phyloP scores from a whole-genome alignment of 1,139 yeast genomes.

The Meyerozyma sp. region DNA sequence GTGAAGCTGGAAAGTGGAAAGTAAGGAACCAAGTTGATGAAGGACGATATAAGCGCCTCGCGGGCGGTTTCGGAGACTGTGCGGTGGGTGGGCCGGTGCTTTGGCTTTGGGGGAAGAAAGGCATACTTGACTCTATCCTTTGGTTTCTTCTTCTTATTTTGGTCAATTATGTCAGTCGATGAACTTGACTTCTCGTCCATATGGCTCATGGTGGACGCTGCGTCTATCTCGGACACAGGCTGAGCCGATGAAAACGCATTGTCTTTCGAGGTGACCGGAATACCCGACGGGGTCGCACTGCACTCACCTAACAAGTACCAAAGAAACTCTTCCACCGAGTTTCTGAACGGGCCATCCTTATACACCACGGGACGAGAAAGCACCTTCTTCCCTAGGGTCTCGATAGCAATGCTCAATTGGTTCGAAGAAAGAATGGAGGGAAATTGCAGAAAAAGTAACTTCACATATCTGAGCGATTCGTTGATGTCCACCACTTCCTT shows the following conservation, averaged over 20 bases:
- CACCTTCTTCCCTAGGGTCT: conserved; percentile 49
- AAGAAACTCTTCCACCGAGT: conserved; percentile 34
- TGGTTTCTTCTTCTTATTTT: conserved; percentile 31
- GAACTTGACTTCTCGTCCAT: conserved; percentile 18
- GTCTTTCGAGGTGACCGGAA: conserved; percentile 17
- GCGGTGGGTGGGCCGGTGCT: conserved; percentile 16
- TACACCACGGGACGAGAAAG: conserved; percentile 37
- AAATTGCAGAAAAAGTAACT: conserved; percentile 41
- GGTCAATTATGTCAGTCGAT: conserved; percentile 21
- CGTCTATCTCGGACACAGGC: conserved; percentile 33
- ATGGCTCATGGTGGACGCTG: conserved; percentile 31
- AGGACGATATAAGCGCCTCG: conserved; percentile 45
- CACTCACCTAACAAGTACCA: conserved; percentile 36
- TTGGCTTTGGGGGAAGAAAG: conserved; percentile 14
- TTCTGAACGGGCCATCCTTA: conserved; percentile 16
- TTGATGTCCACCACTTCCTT: conserved; percentile 17
- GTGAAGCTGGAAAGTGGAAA: conserved; percentile 40
- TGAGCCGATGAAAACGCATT: conserved; percentile 30
- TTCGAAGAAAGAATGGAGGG: conserved; percentile 50
- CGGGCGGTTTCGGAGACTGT: conserved; percentile 39
- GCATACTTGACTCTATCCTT: conserved; percentile 21
- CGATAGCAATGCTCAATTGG: conserved; percentile 57
- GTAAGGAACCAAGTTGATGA: conserved; percentile 53
- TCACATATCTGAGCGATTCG: conserved; percentile 30
- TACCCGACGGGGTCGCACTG: conserved; percentile 25